Evolutionary conservation across 2,329 filamentous ascomycete genomes (phyloP).

Genomic region (Neonectria sp.): DNA sequence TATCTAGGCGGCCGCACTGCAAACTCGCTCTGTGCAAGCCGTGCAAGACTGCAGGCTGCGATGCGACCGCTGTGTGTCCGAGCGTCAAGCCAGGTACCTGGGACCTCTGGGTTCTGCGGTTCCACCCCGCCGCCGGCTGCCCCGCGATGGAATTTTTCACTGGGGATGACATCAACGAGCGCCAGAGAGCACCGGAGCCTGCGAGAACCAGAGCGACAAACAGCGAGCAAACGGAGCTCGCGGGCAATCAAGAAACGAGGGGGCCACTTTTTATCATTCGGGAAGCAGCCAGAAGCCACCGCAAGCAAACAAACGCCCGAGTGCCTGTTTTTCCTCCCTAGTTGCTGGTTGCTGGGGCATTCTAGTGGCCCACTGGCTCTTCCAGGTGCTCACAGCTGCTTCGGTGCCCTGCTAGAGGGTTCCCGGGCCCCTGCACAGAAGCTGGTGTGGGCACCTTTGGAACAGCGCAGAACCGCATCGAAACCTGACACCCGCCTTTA

Average conservation of each 20-base stretch:
- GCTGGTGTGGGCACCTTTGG: slow-evolving; percentile 58
- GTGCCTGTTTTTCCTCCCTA: neutral
- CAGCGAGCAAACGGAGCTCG: slow-evolving; percentile 1
- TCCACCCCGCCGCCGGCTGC: slow-evolving; percentile 38
- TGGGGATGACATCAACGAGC: slow-evolving; percentile 51
- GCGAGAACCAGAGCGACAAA: slow-evolving; percentile 14
- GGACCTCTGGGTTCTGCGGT: slow-evolving; percentile 37
- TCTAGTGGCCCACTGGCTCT: slow-evolving; percentile 33
- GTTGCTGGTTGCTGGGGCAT: slow-evolving; percentile 18
- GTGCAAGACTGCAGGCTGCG: neutral
- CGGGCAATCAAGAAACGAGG: neutral
- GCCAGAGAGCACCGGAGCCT: slow-evolving; percentile 1
- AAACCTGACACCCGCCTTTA: slow-evolving; percentile 57
- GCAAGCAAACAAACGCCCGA: slow-evolving; percentile 17
- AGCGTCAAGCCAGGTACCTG: slow-evolving; percentile 34
- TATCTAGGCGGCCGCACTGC: neutral
- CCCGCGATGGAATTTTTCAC: slow-evolving; percentile 51
- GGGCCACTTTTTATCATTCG: slow-evolving; percentile 3
- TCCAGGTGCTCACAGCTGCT: slow-evolving; percentile 45
- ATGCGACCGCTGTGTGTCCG: slow-evolving; percentile 15
- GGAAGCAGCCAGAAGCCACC: slow-evolving; percentile 7
- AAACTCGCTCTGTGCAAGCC: neutral
- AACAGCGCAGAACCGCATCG: slow-evolving; percentile 62
- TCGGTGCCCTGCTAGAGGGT: slow-evolving; percentile 52
- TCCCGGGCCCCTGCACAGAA: slow-evolving; percentile 50